These are phyloP conservation scores for Wickerhamia fluorescens DNA, from an alignment of 805 yeast genomes.

Conservation along the genomic window DNA sequence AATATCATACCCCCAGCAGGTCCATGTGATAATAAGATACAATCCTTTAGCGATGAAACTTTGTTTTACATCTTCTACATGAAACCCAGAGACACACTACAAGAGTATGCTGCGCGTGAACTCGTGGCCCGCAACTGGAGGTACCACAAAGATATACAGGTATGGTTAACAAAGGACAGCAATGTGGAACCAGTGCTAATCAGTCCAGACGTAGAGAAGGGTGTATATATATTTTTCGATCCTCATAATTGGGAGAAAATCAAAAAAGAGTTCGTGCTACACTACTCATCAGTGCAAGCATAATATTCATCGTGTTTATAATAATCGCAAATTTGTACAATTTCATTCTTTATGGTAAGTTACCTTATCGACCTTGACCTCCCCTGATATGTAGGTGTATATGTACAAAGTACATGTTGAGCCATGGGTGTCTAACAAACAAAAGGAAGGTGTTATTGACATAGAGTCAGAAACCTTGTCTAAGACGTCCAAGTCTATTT, in stretches of 20 bases:
- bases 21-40: constrained; percentile 44
- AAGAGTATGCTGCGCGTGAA: constrained; percentile 90
- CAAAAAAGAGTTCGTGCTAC: constrained; percentile 56
- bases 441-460: constrained; percentile 68
- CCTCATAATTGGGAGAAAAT: constrained; percentile 95
- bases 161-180: constrained; percentile 95
- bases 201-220: constrained; percentile 81
- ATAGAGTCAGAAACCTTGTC: constrained; percentile 14
- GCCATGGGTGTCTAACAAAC: constrained; percentile 81
- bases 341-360: constrained; percentile 11
- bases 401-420: constrained; percentile 73
- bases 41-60: constrained; percentile 80
- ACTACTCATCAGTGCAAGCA: constrained; percentile 34
- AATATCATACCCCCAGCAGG: constrained; percentile 34
- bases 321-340: constrained; percentile 1
- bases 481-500: constrained; percentile 8
- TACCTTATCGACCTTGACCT: constrained; percentile 87
- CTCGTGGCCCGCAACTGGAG: constrained; percentile 93
- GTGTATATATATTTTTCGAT: constrained; percentile 89
- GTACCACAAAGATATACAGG: constrained; percentile 89
- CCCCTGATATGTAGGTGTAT: constrained; percentile 73
- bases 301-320: constrained; percentile 4
- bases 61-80: constrained; percentile 89
- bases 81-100: constrained; percentile 86
- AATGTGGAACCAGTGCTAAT: constrained; percentile 77